These are phyloP conservation scores for Colletotrichum limetticola DNA, from an alignment of 2,329 filamentous ascomycete species.

Conservation along the genomic window DNA sequence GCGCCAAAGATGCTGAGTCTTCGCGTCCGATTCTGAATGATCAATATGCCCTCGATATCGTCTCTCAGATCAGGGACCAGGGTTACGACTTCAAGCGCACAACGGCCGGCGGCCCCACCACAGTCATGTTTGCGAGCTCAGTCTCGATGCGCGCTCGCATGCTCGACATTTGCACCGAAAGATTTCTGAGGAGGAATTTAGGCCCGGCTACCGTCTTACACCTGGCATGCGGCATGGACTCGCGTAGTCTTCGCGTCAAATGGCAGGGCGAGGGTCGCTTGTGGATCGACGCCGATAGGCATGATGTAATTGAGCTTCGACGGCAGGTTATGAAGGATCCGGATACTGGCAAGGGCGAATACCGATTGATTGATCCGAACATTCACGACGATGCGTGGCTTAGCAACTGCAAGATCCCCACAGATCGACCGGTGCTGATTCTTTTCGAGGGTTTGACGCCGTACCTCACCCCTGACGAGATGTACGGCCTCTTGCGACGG, in stretches of 20 bases:
- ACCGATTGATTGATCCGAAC: slow-evolving; percentile 40
- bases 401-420: slow-evolving; percentile 38
- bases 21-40: slow-evolving; percentile 31
- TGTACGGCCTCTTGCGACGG: slow-evolving; percentile 38
- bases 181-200: slow-evolving; percentile 40
- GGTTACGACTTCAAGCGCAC: slow-evolving; percentile 30
- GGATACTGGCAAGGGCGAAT: slow-evolving; percentile 32
- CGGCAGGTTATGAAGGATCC: slow-evolving; percentile 38
- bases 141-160: slow-evolving; percentile 27
- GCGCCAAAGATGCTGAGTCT: slow-evolving; percentile 29
- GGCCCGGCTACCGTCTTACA: slow-evolving; percentile 42
- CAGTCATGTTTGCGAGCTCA: background rate
- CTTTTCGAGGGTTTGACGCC: slow-evolving; percentile 46
- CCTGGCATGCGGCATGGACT: slow-evolving; percentile 45
- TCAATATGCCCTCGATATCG: slow-evolving; percentile 28
- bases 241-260: slow-evolving; percentile 39
- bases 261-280: slow-evolving; percentile 36
- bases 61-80: slow-evolving; percentile 8
- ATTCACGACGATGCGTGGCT: slow-evolving; percentile 44
- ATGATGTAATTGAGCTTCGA: slow-evolving; percentile 47
- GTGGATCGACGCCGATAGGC: slow-evolving; percentile 49
- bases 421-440: slow-evolving; percentile 44
- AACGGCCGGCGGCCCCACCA: background rate
- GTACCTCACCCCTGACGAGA: slow-evolving; percentile 42
- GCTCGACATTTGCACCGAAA: slow-evolving; percentile 39